Evolutionary conservation across 768 basidiomycete genomes (phyloP).

Genomic region (Lentinula edodes): DNA sequence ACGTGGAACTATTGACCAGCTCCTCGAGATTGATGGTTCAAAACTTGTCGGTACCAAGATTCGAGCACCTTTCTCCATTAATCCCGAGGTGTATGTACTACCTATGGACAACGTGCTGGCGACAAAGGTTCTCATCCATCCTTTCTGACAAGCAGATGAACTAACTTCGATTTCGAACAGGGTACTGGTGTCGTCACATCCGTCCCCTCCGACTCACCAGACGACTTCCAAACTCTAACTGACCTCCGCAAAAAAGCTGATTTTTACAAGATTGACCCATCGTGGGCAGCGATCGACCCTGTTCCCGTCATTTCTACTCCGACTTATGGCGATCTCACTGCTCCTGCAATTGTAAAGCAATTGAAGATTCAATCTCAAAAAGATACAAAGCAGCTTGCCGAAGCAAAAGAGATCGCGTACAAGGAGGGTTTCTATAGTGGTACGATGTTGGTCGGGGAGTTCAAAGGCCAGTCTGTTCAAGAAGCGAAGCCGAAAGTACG

Average conservation of each 20-base stretch:
- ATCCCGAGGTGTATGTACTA: conserved; percentile 87
- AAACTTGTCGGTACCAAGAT: conserved; percentile 85
- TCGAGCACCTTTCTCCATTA: conserved; percentile 77
- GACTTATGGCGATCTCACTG: conserved; percentile 89
- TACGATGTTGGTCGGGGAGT: conserved; percentile 87
- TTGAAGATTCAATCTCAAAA: conserved; percentile 95
- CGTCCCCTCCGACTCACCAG: conserved; percentile 97
- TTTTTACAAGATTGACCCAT: conserved; percentile 89
- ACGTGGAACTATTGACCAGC: conserved; percentile 66
- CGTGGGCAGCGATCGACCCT: conserved; percentile 82
- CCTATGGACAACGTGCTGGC: conserved; percentile 98
- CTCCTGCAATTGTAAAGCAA: conserved; percentile 76
- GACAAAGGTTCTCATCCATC: conserved; percentile 59
- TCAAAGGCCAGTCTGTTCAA: conserved; percentile 82
- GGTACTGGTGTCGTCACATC: conserved; percentile 98
- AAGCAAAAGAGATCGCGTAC: conserved; percentile 97
- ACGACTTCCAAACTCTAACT: conserved; percentile 85
- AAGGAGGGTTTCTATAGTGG: conserved; percentile 98
- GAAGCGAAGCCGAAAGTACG: conserved; percentile 90
- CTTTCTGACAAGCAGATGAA: neutral
- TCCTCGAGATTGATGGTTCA: conserved; percentile 74
- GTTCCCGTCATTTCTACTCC: conserved; percentile 86
- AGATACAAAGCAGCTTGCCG: conserved; percentile 86
- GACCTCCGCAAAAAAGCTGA: conserved; percentile 96
- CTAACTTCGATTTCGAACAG: conserved; percentile 25